phyloP scores from a whole-genome alignment of 768 basidiomycete genomes.

The Boletus vermiculosoides region DNA sequence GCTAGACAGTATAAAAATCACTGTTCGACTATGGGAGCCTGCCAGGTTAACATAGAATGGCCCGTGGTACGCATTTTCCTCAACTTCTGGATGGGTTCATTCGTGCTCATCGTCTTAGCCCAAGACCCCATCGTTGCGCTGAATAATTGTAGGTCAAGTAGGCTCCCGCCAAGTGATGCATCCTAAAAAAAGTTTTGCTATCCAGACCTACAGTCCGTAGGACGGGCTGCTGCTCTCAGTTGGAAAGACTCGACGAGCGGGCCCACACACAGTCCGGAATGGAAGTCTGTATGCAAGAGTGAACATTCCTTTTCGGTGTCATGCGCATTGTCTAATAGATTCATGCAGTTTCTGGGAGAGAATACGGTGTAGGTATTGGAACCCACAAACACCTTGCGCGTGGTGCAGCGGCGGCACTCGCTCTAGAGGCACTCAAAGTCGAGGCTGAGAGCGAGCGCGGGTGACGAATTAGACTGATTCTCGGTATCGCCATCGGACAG shows the following conservation, averaged over 20 bases:
- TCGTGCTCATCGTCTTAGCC: constrained; percentile 19
- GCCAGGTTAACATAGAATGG: constrained; percentile 23
- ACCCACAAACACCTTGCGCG: constrained; percentile 52
- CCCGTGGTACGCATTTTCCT: constrained; percentile 14
- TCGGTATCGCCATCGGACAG: neutral
- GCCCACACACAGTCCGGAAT: constrained; percentile 43
- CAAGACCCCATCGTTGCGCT: constrained; percentile 34
- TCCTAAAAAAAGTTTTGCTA: neutral
- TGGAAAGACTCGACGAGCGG: constrained; percentile 54
- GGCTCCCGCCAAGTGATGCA: neutral
- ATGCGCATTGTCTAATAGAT: constrained; percentile 12
- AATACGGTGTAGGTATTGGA: constrained; percentile 49
- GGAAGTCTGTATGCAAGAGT: constrained; percentile 66
- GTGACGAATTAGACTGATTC: constrained; percentile 8
- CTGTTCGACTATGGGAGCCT: constrained; percentile 14
- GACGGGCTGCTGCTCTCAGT: constrained; percentile 44
- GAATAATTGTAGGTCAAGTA: constrained; percentile 40
- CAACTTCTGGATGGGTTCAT: neutral
- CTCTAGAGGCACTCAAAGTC: constrained; percentile 38
- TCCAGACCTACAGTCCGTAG: constrained; percentile 54
- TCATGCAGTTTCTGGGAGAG: constrained; percentile 48
- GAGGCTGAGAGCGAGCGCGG: constrained; percentile 19
- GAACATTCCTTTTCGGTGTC: constrained; percentile 15
- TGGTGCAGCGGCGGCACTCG: constrained; percentile 34
- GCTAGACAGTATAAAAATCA: constrained; percentile 28